These are phyloP conservation scores for Ophiostoma fasciatum DNA, from an alignment of 2,329 filamentous ascomycete species.

Conservation along the genomic window DNA sequence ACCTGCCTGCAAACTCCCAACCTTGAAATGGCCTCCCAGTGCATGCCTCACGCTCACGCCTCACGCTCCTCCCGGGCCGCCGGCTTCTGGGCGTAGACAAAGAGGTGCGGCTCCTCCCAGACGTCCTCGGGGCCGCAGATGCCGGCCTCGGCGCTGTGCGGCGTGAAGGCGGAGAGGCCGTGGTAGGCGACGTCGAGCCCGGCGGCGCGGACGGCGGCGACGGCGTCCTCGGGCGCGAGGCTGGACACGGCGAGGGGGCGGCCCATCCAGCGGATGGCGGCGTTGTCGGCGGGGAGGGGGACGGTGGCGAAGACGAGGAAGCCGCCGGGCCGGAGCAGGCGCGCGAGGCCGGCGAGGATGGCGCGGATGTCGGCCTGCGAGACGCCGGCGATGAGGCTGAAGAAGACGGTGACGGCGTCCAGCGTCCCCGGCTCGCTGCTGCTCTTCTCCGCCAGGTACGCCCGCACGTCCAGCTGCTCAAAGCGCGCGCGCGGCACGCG, in stretches of 20 bases:
- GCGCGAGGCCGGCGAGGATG: slow-evolving; percentile 13
- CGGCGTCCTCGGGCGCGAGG: slow-evolving; percentile 12
- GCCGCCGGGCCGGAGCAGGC: slow-evolving; percentile 20
- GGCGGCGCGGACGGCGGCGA: slow-evolving; percentile 10
- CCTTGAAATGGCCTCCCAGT: too few species aligned
- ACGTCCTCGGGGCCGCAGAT: slow-evolving; percentile 15
- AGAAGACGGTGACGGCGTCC: slow-evolving; percentile 16
- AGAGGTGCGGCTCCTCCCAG: slow-evolving; percentile 18
- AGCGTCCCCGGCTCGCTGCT: slow-evolving; percentile 1
- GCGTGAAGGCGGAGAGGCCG: slow-evolving; percentile 11
- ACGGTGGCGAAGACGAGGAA: slow-evolving; percentile 26
- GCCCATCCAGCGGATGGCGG: slow-evolving; percentile 16
- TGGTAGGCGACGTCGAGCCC: slow-evolving; percentile 13
- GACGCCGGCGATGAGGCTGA: slow-evolving; percentile 16
- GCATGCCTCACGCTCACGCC: not conserved
- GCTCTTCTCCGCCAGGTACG: slow-evolving; percentile 6
- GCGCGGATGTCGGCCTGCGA: slow-evolving; percentile 15
- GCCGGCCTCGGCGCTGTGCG: slow-evolving; percentile 13
- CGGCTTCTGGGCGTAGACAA: slow-evolving; percentile 16
- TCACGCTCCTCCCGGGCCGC: not conserved
- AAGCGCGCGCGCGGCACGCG: slow-evolving; percentile 15
- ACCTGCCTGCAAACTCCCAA: too few species aligned
- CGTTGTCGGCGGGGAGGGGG: slow-evolving; percentile 13
- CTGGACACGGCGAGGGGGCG: slow-evolving; percentile 14
- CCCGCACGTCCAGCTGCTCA: slow-evolving; percentile 14